Percentiles rank a stretch among this genome's conserved stretches.
Conservation (phyloP, 2,329 filamentous ascomycete genomes). For the Lecanicillium sp. region DNA sequence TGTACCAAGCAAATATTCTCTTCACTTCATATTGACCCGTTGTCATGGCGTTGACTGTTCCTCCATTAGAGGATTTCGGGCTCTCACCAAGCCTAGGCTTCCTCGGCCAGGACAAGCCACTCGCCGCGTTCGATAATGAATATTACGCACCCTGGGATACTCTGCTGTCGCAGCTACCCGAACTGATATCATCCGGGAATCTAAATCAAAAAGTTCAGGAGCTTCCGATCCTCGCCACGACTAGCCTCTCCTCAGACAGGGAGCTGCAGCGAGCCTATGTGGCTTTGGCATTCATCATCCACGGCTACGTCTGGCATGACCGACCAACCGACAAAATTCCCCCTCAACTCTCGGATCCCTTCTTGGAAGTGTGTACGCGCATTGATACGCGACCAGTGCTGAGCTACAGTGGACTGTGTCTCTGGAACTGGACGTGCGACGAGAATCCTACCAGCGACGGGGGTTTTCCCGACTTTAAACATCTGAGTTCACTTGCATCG, state of each 20-base stretch:
- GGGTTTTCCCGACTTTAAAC: conserved; percentile 8
- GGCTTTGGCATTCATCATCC: conserved; percentile 12
- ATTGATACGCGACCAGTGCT: conserved; percentile 11
- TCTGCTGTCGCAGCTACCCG: background rate
- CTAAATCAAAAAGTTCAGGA: background rate
- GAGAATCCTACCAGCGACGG: background rate
- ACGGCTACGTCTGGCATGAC: conserved; percentile 12
- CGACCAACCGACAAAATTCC: conserved; percentile 6
- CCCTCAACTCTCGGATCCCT: conserved; percentile 13
- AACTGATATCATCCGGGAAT: background rate
- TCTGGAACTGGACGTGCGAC: conserved; percentile 13
- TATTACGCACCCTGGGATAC: conserved; percentile 2
- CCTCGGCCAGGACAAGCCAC: background rate
- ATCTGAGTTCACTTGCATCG: conserved; percentile 8
- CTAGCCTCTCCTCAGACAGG: conserved; percentile 5
- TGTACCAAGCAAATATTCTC: no score
- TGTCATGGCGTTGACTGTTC: no score
- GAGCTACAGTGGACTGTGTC: conserved; percentile 12
- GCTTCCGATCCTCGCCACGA: conserved; percentile 8
- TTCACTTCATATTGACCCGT: no score
- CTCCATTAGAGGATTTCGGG: background rate
- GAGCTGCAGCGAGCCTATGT: conserved; percentile 12
- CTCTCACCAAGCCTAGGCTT: background rate
- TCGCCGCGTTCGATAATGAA: background rate
- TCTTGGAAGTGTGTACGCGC: conserved; percentile 12